Evolutionary conservation across 2,329 filamentous ascomycete species (phyloP).

Genomic region (Blastomyces parvus): DNA sequence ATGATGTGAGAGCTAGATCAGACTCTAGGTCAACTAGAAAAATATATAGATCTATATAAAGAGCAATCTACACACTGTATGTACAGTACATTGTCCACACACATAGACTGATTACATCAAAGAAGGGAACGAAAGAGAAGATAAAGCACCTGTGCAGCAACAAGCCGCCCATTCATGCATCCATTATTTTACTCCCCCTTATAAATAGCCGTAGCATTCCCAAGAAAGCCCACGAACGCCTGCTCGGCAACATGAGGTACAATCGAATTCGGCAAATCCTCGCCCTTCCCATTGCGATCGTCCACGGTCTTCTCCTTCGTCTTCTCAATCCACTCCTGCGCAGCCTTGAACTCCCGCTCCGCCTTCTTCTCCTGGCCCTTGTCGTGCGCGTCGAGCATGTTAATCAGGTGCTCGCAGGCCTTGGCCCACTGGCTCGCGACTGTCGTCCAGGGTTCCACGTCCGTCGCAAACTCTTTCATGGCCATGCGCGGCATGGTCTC

Average conservation of each 20-base stretch:
- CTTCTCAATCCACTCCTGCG: conserved; percentile 14
- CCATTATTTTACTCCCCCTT: not conserved
- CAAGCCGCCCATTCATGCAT: not conserved
- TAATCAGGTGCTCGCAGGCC: conserved; percentile 18
- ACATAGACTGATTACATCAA: not conserved
- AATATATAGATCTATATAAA: not conserved
- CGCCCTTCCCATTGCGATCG: conserved; percentile 2
- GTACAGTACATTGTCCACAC: not conserved
- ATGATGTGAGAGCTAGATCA: no score
- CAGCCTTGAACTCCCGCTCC: conserved; percentile 15
- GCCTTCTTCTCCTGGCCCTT: conserved; percentile 14
- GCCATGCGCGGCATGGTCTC: not conserved
- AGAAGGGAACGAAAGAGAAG: not conserved
- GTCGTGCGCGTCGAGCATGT: conserved; percentile 16
- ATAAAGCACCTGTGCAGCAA: no score
- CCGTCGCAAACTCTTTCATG: not conserved
- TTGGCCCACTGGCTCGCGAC: conserved; percentile 18
- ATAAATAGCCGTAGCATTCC: conserved; percentile 9
- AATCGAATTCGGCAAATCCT: conserved; percentile 11
- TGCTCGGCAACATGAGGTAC: conserved; percentile 4
- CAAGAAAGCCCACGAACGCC: conserved; percentile 6
- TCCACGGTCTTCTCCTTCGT: not conserved
- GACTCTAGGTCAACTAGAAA: not conserved
- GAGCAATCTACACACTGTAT: not conserved
- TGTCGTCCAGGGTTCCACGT: conserved; percentile 17